Evolutionary conservation across 805 yeast genomes (phyloP).

Genomic region (Ogataea minuta): DNA sequence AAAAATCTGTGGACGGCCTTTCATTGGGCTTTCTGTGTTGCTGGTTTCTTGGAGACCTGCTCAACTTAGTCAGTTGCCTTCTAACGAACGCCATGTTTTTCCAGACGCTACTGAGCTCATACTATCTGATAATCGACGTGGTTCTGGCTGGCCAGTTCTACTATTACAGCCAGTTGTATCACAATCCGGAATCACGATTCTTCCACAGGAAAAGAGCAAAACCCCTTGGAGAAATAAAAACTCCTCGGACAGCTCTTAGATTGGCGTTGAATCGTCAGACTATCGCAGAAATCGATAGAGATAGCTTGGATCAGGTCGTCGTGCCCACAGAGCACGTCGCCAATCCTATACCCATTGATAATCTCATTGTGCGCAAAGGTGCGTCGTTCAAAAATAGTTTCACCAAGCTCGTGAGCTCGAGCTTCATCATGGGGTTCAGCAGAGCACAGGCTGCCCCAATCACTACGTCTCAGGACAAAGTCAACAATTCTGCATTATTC

Average conservation of each 20-base stretch:
- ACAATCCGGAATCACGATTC: slow-evolving; percentile 34
- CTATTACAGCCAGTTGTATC: slow-evolving; percentile 44
- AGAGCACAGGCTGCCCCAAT: slow-evolving; percentile 26
- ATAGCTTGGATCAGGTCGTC: neutral
- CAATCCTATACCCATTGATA: slow-evolving; percentile 9
- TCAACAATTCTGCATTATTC: slow-evolving; percentile 26
- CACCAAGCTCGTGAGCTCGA: slow-evolving; percentile 26
- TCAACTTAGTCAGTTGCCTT: slow-evolving; percentile 50
- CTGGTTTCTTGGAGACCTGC: slow-evolving; percentile 65
- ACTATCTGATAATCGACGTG: slow-evolving; percentile 48
- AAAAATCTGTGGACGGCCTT: slow-evolving; percentile 65
- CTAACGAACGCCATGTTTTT: slow-evolving; percentile 48
- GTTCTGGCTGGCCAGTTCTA: slow-evolving; percentile 46
- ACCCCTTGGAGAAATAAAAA: slow-evolving; percentile 15
- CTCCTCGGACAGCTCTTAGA: slow-evolving; percentile 27
- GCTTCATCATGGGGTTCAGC: slow-evolving; percentile 31
- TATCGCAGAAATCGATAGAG: slow-evolving; percentile 3
- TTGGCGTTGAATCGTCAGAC: slow-evolving; percentile 17
- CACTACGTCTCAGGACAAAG: slow-evolving; percentile 1
- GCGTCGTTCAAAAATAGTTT: slow-evolving; percentile 14
- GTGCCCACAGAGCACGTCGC: slow-evolving; percentile 10
- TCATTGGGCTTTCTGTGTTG: slow-evolving; percentile 56
- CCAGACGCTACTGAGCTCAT: slow-evolving; percentile 44
- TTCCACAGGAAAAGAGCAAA: slow-evolving; percentile 22
- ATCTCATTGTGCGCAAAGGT: neutral